phyloP scores from a whole-genome alignment of 1,139 yeast species.

The Magnusiomyces magnusii region DNA sequence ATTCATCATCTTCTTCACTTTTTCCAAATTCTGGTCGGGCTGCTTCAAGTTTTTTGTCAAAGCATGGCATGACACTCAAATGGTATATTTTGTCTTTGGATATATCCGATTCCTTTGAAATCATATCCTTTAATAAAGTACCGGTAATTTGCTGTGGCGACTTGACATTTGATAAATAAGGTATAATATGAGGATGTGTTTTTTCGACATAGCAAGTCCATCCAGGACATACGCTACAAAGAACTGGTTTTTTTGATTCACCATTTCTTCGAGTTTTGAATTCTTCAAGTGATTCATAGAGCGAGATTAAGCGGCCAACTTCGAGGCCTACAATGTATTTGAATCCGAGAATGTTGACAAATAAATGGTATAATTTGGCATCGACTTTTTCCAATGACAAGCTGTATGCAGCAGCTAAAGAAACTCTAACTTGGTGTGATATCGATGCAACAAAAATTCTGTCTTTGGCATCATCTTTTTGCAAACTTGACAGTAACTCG shows the following conservation, averaged over 20 bases:
- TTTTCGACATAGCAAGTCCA: conserved; percentile 96
- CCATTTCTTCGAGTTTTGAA: conserved; percentile 33
- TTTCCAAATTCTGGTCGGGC: conserved; percentile 62
- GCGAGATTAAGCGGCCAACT: conserved; percentile 65
- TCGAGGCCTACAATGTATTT: conserved; percentile 76
- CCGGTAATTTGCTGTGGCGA: conserved; percentile 96
- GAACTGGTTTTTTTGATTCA: conserved; percentile 36
- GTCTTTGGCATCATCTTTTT: conserved; percentile 27
- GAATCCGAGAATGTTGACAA: conserved; percentile 59
- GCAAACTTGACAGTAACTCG: conserved; percentile 58
- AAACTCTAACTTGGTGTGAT: conserved; percentile 80
- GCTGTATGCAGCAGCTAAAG: conserved; percentile 63
- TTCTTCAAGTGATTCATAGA: conserved; percentile 52
- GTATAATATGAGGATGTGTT: conserved; percentile 79
- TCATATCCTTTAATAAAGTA: conserved; percentile 53
- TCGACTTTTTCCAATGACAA: conserved; percentile 53
- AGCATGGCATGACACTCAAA: conserved; percentile 89
- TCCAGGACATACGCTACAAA: conserved; percentile 84
- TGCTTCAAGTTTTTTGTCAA: conserved; percentile 92
- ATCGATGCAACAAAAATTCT: conserved; percentile 64
- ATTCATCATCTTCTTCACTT: conserved; percentile 25
- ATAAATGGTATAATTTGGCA: conserved; percentile 48
- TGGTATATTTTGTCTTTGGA: conserved; percentile 52
- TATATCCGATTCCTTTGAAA: conserved; percentile 34
- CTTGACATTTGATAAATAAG: conserved; percentile 50